Conservation (phyloP, 225 moss, liverwort and hornwort species). For the Bryoerythrophyllum caledonicum region DNA sequence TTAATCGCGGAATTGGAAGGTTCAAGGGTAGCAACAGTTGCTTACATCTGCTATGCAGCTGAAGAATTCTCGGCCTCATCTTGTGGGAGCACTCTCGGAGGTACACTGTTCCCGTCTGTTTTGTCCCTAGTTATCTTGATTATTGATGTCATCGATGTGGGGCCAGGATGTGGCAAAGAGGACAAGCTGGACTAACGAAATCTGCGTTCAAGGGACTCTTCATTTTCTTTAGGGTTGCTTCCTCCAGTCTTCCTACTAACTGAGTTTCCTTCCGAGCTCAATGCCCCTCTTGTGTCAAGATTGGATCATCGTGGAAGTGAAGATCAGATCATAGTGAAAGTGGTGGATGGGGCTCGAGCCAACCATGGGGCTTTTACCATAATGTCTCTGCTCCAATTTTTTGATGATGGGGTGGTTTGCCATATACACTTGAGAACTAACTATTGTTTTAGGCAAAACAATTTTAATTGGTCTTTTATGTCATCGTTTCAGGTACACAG, state of each 20-base stretch:
- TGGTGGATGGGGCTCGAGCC: conserved; percentile 7
- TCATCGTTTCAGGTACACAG: background rate
- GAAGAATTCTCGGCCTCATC: conserved; percentile 35
- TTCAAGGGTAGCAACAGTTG: conserved; percentile 25
- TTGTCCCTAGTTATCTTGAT: conserved; percentile 31
- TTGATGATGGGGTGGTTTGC: conserved; percentile 4
- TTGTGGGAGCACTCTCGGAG: conserved; percentile 36
- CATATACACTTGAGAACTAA: background rate
- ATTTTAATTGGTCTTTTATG: background rate
- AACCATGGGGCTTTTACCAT: background rate
- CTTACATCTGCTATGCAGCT: conserved; percentile 30
- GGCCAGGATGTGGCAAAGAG: conserved; percentile 34
- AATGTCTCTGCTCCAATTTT: background rate
- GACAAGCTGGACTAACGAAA: conserved; percentile 30
- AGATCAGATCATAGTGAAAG: background rate
- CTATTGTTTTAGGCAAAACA: conserved; percentile 20
- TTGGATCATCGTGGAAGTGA: conserved; percentile 13
- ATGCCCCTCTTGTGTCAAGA: conserved; percentile 3
- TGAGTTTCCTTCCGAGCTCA: conserved; percentile 15
- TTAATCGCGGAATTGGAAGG: conserved; percentile 27
- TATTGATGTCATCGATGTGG: conserved; percentile 39
- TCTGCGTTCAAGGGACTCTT: conserved; percentile 31
- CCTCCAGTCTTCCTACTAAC: conserved; percentile 10
- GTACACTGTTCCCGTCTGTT: conserved; percentile 50
- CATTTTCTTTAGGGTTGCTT: conserved; percentile 23